Percentiles rank a stretch among this genome's conserved stretches.
Evolutionary conservation across 2,329 filamentous ascomycete species (phyloP).

Genomic region (Trichoderma sp.): DNA sequence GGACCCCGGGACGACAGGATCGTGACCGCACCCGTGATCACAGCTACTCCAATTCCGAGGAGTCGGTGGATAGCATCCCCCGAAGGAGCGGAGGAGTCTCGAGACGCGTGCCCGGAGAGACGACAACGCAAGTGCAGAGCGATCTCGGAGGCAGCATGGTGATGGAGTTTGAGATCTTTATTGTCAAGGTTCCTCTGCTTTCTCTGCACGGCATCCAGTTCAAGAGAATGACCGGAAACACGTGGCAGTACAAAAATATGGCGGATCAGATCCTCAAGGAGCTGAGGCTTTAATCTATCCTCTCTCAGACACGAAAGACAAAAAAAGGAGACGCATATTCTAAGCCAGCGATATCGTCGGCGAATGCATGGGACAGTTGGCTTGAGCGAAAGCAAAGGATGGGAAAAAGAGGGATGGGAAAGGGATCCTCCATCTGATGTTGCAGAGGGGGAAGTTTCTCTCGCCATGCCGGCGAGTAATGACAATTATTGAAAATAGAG

Average conservation of each 20-base stretch:
- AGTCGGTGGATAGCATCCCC: constrained; percentile 73
- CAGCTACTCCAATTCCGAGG: constrained; percentile 85
- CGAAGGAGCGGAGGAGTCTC: constrained; percentile 53
- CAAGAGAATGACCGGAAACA: constrained; percentile 92
- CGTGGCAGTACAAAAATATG: constrained; percentile 99
- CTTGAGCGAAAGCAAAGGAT: neutral
- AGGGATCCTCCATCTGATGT: neutral
- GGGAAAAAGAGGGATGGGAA: neutral
- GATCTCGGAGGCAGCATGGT: constrained; percentile 84
- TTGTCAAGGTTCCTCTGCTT: constrained; percentile 94
- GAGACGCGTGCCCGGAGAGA: constrained; percentile 74
- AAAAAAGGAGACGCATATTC: neutral
- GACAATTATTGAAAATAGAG: constrained; percentile 11
- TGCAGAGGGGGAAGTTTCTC: neutral
- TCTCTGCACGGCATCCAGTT: constrained; percentile 96
- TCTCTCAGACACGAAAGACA: neutral
- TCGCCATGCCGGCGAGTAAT: neutral
- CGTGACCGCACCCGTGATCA: constrained; percentile 53
- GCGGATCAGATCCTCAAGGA: constrained; percentile 92
- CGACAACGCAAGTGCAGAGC: constrained; percentile 86
- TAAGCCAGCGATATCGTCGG: neutral
- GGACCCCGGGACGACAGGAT: constrained; percentile 47
- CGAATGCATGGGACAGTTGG: neutral
- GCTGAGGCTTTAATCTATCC: constrained; percentile 64
- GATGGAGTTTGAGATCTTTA: constrained; percentile 91